These are phyloP conservation scores for Trichoderma sp. DNA, from an alignment of 2,329 filamentous ascomycete species.

Conservation along the genomic window DNA sequence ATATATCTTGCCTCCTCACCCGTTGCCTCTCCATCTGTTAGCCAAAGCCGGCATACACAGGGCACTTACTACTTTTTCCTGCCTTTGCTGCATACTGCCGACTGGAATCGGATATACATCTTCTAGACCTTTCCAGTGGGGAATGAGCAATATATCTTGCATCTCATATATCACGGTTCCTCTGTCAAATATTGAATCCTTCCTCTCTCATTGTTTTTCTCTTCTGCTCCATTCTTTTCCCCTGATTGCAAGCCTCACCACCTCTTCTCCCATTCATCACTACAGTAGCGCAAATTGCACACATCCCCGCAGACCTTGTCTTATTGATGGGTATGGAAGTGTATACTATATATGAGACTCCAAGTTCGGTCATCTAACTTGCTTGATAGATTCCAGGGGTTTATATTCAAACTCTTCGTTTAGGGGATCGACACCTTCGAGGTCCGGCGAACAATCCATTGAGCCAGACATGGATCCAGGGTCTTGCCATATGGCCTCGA, in stretches of 20 bases:
- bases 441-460: not conserved
- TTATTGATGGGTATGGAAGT: not conserved
- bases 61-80: not conserved
- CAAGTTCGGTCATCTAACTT: not conserved
- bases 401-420: not conserved
- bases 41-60: not conserved
- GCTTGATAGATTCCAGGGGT: constrained; percentile 1
- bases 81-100: not conserved
- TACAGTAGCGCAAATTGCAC: not conserved
- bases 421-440: not conserved
- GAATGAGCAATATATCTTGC: not conserved
- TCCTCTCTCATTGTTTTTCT: not conserved
- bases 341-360: not conserved
- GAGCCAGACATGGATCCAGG: not conserved
- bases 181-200: not conserved
- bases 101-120: not conserved
- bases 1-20: not conserved
- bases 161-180: not conserved
- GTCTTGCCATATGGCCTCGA: constrained; percentile 18
- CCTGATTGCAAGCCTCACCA: not conserved
- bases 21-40: not conserved
- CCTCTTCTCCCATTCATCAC: not conserved
- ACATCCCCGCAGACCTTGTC: not conserved
- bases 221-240: not conserved
- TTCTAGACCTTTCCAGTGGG: not conserved